Base-by-base conservation (phyloP, 306 rosid genomes). In the Hippophae gyantsensis region DNA sequence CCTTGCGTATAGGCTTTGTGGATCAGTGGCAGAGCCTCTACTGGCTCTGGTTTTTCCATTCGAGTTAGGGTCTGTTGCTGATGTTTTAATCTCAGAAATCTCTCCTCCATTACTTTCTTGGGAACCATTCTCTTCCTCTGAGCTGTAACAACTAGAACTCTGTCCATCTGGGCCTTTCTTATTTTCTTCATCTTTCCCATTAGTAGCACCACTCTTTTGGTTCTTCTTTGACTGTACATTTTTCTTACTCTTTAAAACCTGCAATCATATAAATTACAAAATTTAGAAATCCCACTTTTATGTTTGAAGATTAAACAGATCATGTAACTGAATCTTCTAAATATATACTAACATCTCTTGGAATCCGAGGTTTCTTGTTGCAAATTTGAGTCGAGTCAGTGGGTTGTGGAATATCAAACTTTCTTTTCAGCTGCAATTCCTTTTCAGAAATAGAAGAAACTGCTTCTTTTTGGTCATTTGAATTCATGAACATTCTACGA, bases 1-100 rank as follows among this genome's bases (percentile, higher is more conserved):
- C 86, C 93, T 92, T 57, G 99, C 99, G 70, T 92, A 92, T 4
- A 92, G 86, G 61, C 96, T 92, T 56, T 92, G 99, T 13, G 96
- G 96, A 81, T 92, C 99, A 23, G 99, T 81, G 38, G 99, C 96
- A 5, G 99, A 78, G 26, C 99, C 96, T 60, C 96, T 78, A 55
- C 81, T 81, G 25, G 96, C 81, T 73, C 95, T 83, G 10, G 82
- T 60, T 52, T 87, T 92, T 13, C 88, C 89, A 66, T 56, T 82
- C 69, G 70, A 48, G 74, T 78, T 78, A 13, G 71, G 23, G 23
- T 18, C 78, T 51, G 73, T 55, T 11, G 57, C 68, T 10, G 55
- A 52, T 13, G 83, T 47, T 58, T 79, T 79, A 43, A 78, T 71
- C n/a, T 52, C 81, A 3, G 81, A 75, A 69, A 63, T 64, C 5